Percentiles rank a stretch among this genome's conserved stretches.
Evolutionary conservation across 2,329 filamentous ascomycete genomes (phyloP).

Genomic region (Escovopsis sp.): DNA sequence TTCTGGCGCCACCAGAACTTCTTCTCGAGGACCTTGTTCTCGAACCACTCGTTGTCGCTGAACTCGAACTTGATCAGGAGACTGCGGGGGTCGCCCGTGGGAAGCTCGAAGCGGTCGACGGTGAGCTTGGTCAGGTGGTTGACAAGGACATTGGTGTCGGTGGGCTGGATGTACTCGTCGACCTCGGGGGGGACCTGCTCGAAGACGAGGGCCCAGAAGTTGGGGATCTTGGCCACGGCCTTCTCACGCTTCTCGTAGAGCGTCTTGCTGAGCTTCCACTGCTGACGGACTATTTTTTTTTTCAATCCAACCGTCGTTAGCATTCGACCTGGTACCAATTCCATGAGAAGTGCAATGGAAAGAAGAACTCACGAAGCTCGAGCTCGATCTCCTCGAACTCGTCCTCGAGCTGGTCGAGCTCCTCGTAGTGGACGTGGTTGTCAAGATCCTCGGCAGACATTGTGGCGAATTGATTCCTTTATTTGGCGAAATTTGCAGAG

Average conservation of each 20-base stretch:
- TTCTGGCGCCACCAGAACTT: conserved; percentile 73
- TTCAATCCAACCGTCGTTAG: not conserved
- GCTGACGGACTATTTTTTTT: conserved; percentile 59
- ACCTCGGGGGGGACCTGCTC: conserved; percentile 76
- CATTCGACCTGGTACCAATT: too few relatives aligned
- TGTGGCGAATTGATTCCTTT: conserved; percentile 10
- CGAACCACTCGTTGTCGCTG: conserved; percentile 66
- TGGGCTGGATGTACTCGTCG: conserved; percentile 74
- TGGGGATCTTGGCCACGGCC: conserved; percentile 56
- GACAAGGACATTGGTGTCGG: conserved; percentile 60
- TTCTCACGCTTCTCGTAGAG: conserved; percentile 65
- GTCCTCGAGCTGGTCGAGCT: conserved; percentile 65
- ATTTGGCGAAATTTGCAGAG: not conserved
- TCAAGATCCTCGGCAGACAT: conserved; percentile 24
- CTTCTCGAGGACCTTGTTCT: conserved; percentile 69
- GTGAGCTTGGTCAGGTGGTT: conserved; percentile 51
- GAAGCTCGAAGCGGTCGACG: conserved; percentile 70
- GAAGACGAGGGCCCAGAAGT: conserved; percentile 93
- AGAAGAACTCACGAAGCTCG: conserved; percentile 70
- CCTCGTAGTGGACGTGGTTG: conserved; percentile 49
- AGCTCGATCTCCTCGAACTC: conserved; percentile 75
- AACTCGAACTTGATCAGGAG: conserved; percentile 69
- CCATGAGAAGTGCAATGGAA: not conserved
- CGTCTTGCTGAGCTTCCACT: conserved; percentile 50
- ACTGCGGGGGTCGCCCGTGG: conserved; percentile 64